A percentile compares a stretch with the other conserved stretches of the same genome.
Conservation (phyloP, 2,329 filamentous ascomycete genomes). For the Fonsecaea nubica region DNA sequence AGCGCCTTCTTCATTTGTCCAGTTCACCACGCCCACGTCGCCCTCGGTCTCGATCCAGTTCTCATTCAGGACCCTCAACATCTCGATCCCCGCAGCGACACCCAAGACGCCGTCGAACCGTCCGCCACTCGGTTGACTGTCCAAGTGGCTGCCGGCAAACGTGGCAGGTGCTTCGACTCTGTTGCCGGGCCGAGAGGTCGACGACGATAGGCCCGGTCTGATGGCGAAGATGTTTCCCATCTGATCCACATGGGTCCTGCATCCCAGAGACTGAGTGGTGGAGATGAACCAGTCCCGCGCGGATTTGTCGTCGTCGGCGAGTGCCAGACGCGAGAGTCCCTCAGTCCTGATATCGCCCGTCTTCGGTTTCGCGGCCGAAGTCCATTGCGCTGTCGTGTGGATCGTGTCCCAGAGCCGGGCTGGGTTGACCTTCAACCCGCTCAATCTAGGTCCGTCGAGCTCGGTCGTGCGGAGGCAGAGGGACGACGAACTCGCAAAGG, state of each 20-base stretch:
- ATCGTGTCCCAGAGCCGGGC: slow-evolving; percentile 34
- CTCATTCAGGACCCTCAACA: slow-evolving; percentile 71
- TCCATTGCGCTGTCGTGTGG: slow-evolving; percentile 34
- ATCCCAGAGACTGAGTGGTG: slow-evolving; percentile 68
- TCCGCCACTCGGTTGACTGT: slow-evolving; percentile 65
- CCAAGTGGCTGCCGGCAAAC: slow-evolving; percentile 48
- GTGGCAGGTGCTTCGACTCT: slow-evolving; percentile 55
- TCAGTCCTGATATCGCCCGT: slow-evolving; percentile 26
- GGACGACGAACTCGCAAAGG: slow-evolving; percentile 17
- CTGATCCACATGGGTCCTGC: slow-evolving; percentile 70
- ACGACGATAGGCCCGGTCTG: slow-evolving; percentile 62
- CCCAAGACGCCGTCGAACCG: slow-evolving; percentile 79
- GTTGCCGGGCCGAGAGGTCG: not conserved
- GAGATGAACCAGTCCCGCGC: slow-evolving; percentile 77
- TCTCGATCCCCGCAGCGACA: slow-evolving; percentile 74
- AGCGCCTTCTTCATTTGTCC: slow-evolving; percentile 84
- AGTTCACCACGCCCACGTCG: slow-evolving; percentile 76
- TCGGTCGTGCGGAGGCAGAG: slow-evolving; percentile 25
- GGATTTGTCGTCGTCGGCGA: slow-evolving; percentile 74
- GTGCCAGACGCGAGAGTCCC: slow-evolving; percentile 61
- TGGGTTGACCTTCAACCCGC: slow-evolving; percentile 23
- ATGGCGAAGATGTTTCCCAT: slow-evolving; percentile 85
- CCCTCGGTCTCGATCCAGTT: slow-evolving; percentile 71
- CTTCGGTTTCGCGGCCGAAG: slow-evolving; percentile 12
- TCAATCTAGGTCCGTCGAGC: slow-evolving; percentile 16